A percentile compares a stretch with the other conserved stretches of the same genome.
phyloP scores from a whole-genome alignment of 345 rosid species.

The Firmiana major region DNA sequence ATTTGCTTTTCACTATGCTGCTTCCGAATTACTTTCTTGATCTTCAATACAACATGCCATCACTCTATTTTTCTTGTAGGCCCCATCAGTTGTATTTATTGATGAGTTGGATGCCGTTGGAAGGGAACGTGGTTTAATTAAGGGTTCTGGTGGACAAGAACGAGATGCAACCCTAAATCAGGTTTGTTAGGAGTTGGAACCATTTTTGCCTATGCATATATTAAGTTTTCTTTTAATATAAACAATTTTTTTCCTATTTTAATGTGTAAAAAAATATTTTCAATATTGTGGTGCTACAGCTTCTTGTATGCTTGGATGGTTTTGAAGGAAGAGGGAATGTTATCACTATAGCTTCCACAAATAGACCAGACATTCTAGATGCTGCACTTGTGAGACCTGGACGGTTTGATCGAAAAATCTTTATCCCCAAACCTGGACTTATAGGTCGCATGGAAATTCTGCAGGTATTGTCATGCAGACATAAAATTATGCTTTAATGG shows the following conservation, averaged over 20 bases:
- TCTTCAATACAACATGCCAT: neutral
- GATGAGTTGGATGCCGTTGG: constrained; percentile 98
- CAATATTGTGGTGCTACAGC: constrained; percentile 40
- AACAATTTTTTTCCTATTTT: neutral
- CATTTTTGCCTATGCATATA: neutral
- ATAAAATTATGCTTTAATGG: neutral
- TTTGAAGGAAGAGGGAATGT: constrained; percentile 98
- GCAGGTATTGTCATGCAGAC: constrained; percentile 40
- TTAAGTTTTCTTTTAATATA: neutral
- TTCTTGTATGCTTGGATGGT: constrained; percentile 89
- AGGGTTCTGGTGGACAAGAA: constrained; percentile 98
- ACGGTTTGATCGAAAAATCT: constrained; percentile 79
- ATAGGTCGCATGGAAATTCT: constrained; percentile 89
- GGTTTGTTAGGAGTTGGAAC: constrained; percentile 35
- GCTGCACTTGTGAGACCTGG: constrained; percentile 96
- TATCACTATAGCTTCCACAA: constrained; percentile 92
- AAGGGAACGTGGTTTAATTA: constrained; percentile 90
- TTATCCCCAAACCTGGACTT: constrained; percentile 81
- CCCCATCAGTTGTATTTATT: constrained; percentile 90
- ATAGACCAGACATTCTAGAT: constrained; percentile 93
- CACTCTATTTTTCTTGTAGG: constrained; percentile 33
- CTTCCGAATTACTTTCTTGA: neutral
- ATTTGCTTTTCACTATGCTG: constrained; percentile 2
- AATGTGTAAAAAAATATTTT: neutral
- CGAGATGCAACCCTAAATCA: constrained; percentile 97